Conservation (phyloP, 2,329 filamentous ascomycete genomes). For the Ilyonectria mors-panacis region DNA sequence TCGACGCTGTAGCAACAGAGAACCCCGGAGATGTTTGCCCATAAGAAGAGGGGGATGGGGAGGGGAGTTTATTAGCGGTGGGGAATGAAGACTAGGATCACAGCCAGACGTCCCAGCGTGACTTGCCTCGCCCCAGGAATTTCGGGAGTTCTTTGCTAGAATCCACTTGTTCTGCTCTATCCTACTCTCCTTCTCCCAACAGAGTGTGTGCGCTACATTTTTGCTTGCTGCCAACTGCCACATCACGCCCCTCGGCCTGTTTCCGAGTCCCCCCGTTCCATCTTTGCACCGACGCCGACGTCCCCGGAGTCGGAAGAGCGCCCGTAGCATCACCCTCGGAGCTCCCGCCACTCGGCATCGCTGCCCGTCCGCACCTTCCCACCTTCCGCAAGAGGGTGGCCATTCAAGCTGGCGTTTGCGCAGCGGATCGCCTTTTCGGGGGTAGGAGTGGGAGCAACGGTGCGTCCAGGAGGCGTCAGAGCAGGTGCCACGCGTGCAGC, state of each 20-base stretch:
- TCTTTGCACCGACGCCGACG: conserved; percentile 7
- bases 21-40: conserved; percentile 13
- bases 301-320: conserved; percentile 39
- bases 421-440: conserved; percentile 29
- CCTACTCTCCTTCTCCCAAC: conserved; percentile 7
- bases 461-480: neutral
- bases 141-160: conserved; percentile 8
- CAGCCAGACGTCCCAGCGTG: conserved; percentile 2
- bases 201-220: conserved; percentile 8
- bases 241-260: conserved; percentile 21
- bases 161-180: conserved; percentile 11
- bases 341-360: conserved; percentile 16
- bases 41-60: neutral
- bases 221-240: neutral
- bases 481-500: conserved; percentile 12
- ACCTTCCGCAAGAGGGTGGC: conserved; percentile 7
- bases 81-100: conserved; percentile 7
- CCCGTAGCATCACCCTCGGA: conserved; percentile 31
- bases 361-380: conserved; percentile 4
- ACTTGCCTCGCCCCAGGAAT: conserved; percentile 4
- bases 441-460: conserved; percentile 16
- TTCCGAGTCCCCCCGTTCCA: conserved; percentile 32
- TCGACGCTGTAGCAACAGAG: conserved; percentile 1
- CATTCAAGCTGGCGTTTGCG: conserved; percentile 42
- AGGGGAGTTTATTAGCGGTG: conserved; percentile 7